Evolutionary conservation across 352 stramenopile species (phyloP), one percentile per base, ranked within the genome.

Genomic region (Phytopythium mirpurense): DNA sequence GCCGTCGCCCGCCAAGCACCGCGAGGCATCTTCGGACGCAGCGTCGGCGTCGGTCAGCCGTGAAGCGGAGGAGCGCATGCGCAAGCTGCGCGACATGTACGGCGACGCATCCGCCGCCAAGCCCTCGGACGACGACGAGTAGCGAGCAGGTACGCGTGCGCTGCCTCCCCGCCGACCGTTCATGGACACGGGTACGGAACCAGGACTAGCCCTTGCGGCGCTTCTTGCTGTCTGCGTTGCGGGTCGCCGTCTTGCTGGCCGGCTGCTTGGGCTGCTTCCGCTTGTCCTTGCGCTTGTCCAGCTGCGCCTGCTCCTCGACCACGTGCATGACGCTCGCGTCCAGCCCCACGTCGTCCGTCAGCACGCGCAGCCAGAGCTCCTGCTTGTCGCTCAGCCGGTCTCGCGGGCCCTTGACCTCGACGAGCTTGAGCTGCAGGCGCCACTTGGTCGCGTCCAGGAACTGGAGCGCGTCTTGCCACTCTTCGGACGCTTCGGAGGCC

Each of bases 361-460:
- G 52, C 5, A 91, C 56, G 11, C 86, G 49, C 2, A 96, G 58
- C 86, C 86, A 95, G 1, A 86, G 60, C n/a, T 74, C 36, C 47
- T 96, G 86, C 41, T 92, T 88, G 55, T 91, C 79, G 37, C 79
- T 93, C 1, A 96, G 67, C 37, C 75, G 77, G 50, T 96, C 86
- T 16, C 85, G 74, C 26, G 86, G 83, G 0, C 85, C 85, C 56
- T 96, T 96, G 14, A 96, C 86, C 66, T 96, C 86, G 16, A 96
- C 81, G 4, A 93, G 52, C 56, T 88, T 88, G 19, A 91, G 42
- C 10, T 68, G 12, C 12, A 69, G 23, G 24, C 50, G 42, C 51
- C 57, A 73, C 19, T 16, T 54, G 1, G 32, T 38, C 6, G 54
- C 46, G 26, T 65, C 15, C 63, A 58, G 3, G 36, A 51, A 51